phyloP scores from a whole-genome alignment of 257 asterid genomes.

The Nicotiana tomentosiformis region DNA sequence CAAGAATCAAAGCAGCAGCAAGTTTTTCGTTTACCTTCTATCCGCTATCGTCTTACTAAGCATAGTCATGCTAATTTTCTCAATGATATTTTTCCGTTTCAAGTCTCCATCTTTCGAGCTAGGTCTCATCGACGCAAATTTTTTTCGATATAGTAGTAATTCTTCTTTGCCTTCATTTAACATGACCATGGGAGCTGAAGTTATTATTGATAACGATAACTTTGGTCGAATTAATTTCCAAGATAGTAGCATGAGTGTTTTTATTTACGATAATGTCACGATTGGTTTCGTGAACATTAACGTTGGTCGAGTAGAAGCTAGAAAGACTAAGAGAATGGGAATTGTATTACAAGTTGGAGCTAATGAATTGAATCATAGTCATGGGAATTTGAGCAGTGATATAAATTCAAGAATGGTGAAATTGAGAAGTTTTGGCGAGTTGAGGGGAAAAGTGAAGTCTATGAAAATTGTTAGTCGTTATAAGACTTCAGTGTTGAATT shows the following conservation, averaged over 20 bases:
- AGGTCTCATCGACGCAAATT: conserved; percentile 10
- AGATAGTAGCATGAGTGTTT: conserved; percentile 23
- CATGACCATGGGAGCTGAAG: conserved; percentile 22
- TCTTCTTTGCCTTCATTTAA: conserved; percentile 16
- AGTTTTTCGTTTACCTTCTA: conserved; percentile 39
- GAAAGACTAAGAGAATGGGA: conserved; percentile 15
- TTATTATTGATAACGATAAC: conserved; percentile 34
- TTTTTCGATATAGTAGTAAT: conserved; percentile 6
- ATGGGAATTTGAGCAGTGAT: conserved; percentile 31
- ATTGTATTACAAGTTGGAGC: conserved; percentile 24
- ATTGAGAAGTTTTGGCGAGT: conserved; percentile 25
- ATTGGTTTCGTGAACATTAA: conserved; percentile 20
- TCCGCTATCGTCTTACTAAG: conserved; percentile 23
- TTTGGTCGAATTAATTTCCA: conserved; percentile 38
- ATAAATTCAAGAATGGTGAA: conserved; percentile 25
- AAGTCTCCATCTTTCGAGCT: conserved; percentile 26
- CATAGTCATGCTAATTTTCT: conserved; percentile 33
- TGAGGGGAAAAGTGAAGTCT: conserved; percentile 43
- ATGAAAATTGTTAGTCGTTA: conserved; percentile 28
- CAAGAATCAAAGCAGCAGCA: conserved; percentile 20
- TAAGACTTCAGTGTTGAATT: conserved; percentile 40
- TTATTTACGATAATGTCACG: conserved; percentile 23
- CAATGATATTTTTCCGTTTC: conserved; percentile 31
- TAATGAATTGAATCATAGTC: neutral
- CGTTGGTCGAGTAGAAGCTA: conserved; percentile 23